Base-by-base conservation (phyloP, 1,284 basidiomycete genomes). In the Pterulicium gracile region DNA sequence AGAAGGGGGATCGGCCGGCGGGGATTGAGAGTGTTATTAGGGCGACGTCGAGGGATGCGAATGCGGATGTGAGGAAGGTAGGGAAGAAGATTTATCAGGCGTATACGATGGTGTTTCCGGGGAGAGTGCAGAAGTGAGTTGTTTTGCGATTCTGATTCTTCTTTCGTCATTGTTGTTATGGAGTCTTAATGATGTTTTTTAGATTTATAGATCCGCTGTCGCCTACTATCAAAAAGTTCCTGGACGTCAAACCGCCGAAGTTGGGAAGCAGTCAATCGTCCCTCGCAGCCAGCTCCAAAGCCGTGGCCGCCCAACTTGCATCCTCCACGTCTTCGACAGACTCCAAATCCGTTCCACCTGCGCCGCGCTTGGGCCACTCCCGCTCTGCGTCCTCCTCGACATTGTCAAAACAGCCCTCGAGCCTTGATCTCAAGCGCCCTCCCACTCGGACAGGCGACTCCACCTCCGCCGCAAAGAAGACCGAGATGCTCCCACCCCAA, bases 151-250 rank as follows among this genome's bases (percentile, higher is more conserved):
- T 34, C 27, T 32, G 27, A 10, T 48, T 43, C 13, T 48, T 45
- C 24, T 42, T 32, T 12, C 41, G 44, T 20, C 18, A 51, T 15
- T 47, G 15, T 21, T 47, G 17, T 43, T 32, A 22, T 51, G 27
- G 10, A 21, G 23, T 4, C 24, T 56, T 40, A 50, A 46, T 45
- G 50, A 24, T 52, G 24, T 27, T 20, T 12, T 45, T 17, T 52
- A 90, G 88, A 42, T 89, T 91, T 55, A 72, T 75, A 13, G 69
- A 69, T 2, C 86, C 86, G 3, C 69, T 91, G 17, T 81, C 83
- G 2, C 88, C 88, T 3, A 81, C 77, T 1, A 78, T 79, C 47
- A 81, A 73, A 55, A 88, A 87, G 60, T 89, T 89, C 58, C 75
- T 91, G 2, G 78, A 84, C 50, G 69, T 90, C 44, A 72, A 71